Conservation (phyloP, 2,329 filamentous ascomycete species). For the Emergomyces pasteurianus region DNA sequence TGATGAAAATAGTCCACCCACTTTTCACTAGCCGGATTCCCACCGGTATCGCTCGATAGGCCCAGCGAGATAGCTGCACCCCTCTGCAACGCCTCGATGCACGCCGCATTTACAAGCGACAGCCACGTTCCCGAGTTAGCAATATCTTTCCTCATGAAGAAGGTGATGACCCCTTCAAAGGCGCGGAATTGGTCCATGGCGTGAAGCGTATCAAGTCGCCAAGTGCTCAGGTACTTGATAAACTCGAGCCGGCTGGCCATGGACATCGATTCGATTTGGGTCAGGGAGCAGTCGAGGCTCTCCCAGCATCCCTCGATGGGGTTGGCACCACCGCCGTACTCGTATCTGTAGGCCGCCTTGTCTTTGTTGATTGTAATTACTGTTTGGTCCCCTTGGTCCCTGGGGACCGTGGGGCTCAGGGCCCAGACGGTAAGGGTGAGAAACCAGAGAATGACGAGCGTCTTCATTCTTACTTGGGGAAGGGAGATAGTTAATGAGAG, state of each 20-base stretch:
- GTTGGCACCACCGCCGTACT: neutral
- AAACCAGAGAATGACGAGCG: conserved; percentile 3
- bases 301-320: conserved; percentile 10
- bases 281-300: conserved; percentile 13
- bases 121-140: conserved; percentile 12
- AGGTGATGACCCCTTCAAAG: conserved; percentile 14
- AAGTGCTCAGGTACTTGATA: conserved; percentile 14
- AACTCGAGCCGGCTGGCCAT: conserved; percentile 14
- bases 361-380: neutral
- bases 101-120: conserved; percentile 14
- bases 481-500: neutral
- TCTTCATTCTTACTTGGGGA: conserved; percentile 3
- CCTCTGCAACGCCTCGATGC: conserved; percentile 10
- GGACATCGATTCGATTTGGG: conserved; percentile 13
- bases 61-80: conserved; percentile 12
- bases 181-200: conserved; percentile 13
- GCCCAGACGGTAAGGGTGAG: conserved; percentile 4
- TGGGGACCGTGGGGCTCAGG: neutral
- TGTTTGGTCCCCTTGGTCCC: neutral
- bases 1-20: conserved; percentile 12
- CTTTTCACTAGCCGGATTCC: conserved; percentile 8
- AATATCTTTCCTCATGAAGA: conserved; percentile 14
- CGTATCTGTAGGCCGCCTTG: neutral
- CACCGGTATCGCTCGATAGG: conserved; percentile 7
- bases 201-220: conserved; percentile 9